Evolutionary conservation across 2,329 filamentous ascomycete genomes (phyloP).

Genomic region (Fusarium sp.): DNA sequence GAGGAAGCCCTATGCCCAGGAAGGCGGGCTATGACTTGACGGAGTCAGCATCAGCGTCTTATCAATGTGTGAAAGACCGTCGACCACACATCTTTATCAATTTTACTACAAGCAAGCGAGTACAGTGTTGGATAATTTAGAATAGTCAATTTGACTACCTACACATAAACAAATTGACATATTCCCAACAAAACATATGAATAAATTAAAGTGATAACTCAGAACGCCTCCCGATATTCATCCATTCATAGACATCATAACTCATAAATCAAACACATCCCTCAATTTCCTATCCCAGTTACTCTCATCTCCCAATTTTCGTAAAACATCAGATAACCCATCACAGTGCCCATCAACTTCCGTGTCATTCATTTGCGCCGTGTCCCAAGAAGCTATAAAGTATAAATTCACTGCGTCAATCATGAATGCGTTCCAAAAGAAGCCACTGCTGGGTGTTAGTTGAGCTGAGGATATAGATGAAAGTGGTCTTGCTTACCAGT

Average conservation of each 20-base stretch:
- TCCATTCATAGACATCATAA: background rate
- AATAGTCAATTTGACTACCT: background rate
- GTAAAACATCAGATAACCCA: constrained; percentile 48
- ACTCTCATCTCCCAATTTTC: constrained; percentile 41
- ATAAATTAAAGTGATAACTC: background rate
- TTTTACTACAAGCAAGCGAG: background rate
- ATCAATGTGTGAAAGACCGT: background rate
- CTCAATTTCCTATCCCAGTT: constrained; percentile 49
- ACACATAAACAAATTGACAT: background rate
- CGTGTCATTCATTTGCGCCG: constrained; percentile 53
- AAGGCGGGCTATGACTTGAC: too few species aligned
- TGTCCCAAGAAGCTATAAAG: constrained; percentile 56
- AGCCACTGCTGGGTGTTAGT: constrained; percentile 44
- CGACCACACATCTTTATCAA: background rate
- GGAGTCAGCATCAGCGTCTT: background rate
- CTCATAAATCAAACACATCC: constrained; percentile 43
- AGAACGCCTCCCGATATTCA: background rate
- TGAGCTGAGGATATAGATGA: background rate
- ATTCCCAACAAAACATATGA: background rate
- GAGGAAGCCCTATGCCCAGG: background rate
- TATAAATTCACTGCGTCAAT: constrained; percentile 50
- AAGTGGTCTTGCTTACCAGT: constrained; percentile 48
- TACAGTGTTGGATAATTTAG: background rate
- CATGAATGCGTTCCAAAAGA: constrained; percentile 56
- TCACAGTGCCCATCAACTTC: constrained; percentile 51